Percentiles rank a stretch among this genome's conserved stretches.
Conservation (phyloP, 2,329 filamentous ascomycete genomes). For the Aspergillus uvarum region DNA sequence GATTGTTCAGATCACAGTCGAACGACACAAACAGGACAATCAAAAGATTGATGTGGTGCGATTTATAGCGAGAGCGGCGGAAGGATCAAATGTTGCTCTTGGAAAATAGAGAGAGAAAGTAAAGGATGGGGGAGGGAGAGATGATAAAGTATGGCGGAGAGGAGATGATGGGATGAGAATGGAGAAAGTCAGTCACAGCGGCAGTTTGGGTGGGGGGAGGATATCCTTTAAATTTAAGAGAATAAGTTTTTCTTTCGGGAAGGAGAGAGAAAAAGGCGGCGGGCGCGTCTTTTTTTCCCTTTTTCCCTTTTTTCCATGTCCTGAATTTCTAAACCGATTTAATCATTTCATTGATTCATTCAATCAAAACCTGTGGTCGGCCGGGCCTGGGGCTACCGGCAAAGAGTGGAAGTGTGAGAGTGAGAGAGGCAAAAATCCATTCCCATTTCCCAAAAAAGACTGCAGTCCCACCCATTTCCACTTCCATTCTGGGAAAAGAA, state of each 20-base stretch:
- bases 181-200: conserved; percentile 18
- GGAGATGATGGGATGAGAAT: conserved; percentile 15
- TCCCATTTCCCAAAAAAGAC: conserved; percentile 11
- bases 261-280: conserved; percentile 4
- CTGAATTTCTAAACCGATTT: neutral
- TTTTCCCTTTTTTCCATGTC: neutral
- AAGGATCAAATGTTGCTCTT: conserved; percentile 24
- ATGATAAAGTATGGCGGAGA: conserved; percentile 22
- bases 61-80: conserved; percentile 12
- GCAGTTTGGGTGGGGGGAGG: conserved; percentile 19
- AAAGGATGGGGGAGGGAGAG: neutral
- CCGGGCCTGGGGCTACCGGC: neutral
- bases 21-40: conserved; percentile 15
- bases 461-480: neutral
- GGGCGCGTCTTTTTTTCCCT: neutral
- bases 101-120: conserved; percentile 16
- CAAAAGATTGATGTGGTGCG: conserved; percentile 16
- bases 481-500: neutral
- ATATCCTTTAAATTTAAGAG: conserved; percentile 23
- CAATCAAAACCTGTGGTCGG: neutral
- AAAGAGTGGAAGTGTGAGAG: neutral
- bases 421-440: neutral
- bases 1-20: conserved; percentile 7
- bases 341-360: neutral
- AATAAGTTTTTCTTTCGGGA: conserved; percentile 1